These are phyloP conservation scores for Leccinum subtestaceum DNA, from an alignment of 768 basidiomycete genomes.

Conservation along the genomic window DNA sequence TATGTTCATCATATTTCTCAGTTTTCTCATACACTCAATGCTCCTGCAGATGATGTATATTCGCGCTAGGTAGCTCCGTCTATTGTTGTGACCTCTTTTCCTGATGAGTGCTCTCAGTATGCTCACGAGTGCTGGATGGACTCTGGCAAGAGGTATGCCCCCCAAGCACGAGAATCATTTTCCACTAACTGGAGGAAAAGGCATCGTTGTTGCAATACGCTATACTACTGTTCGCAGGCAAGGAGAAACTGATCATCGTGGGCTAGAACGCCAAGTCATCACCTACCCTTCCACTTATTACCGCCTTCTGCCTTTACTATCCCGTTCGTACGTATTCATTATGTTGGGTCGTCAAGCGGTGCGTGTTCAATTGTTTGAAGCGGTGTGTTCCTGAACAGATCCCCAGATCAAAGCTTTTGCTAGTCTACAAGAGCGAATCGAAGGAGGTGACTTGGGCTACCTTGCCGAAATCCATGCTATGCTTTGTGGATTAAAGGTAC, in stretches of 20 bases:
- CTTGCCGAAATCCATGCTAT: conserved; percentile 73
- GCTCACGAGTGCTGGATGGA: conserved; percentile 60
- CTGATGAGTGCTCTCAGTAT: conserved; percentile 41
- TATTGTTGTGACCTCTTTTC: background rate
- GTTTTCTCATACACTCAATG: background rate
- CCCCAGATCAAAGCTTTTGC: conserved; percentile 49
- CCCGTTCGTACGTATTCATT: conserved; percentile 68
- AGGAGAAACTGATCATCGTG: conserved; percentile 48
- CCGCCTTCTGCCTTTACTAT: conserved; percentile 68
- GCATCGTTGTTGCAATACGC: conserved; percentile 57
- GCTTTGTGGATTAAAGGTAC: conserved; percentile 65
- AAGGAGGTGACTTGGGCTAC: conserved; percentile 54
- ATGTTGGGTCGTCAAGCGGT: conserved; percentile 60
- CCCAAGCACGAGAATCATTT: background rate
- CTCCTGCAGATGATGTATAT: conserved; percentile 65
- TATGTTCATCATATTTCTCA: conserved; percentile 33
- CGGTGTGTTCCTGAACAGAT: background rate
- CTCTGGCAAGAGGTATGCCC: conserved; percentile 57
- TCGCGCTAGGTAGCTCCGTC: conserved; percentile 48
- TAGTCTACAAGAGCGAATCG: conserved; percentile 45
- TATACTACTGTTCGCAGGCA: conserved; percentile 74
- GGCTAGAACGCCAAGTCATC: conserved; percentile 66
- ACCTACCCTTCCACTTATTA: conserved; percentile 71
- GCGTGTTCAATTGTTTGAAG: conserved; percentile 13
- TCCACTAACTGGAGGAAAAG: conserved; percentile 36